These are phyloP conservation scores for Lasiosphaeris hirsuta DNA, from an alignment of 495 filamentous ascomycete species.

Conservation along the genomic window DNA sequence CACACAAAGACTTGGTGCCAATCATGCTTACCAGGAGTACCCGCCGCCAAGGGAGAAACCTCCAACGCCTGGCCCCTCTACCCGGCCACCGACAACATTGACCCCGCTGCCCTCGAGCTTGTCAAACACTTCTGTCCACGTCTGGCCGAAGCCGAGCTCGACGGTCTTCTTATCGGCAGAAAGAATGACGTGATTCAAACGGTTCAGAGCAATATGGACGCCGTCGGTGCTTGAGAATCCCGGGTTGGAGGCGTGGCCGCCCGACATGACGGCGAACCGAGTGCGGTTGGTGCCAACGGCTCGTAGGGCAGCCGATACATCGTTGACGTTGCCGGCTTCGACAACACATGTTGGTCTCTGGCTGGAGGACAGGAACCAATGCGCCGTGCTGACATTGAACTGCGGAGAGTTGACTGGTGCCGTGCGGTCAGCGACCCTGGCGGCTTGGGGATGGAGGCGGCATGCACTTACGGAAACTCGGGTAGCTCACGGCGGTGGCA, in stretches of 20 bases:
- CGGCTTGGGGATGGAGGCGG: no score
- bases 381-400: neutral
- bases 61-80: conserved; percentile 25
- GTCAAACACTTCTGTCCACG: conserved; percentile 23
- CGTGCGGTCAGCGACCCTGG: no score
- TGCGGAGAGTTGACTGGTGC: no score
- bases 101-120: conserved; percentile 13
- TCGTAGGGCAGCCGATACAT: conserved; percentile 23
- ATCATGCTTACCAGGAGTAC: conserved; percentile 22
- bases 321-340: conserved; percentile 9
- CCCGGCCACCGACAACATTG: conserved; percentile 27
- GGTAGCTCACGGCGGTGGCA: no score
- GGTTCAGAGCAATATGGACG: conserved; percentile 30
- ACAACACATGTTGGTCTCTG: conserved; percentile 21
- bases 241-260: conserved; percentile 38
- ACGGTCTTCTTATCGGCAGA: conserved; percentile 38
- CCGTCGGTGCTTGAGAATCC: conserved; percentile 29
- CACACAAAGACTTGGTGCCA: neutral
- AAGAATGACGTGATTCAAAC: conserved; percentile 26
- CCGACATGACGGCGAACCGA: conserved; percentile 44
- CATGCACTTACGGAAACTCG: no score
- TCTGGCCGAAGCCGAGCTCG: conserved; percentile 38
- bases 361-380: conserved; percentile 26
- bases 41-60: conserved; percentile 30
- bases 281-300: conserved; percentile 17